These are phyloP conservation scores for Xanthoparmelia taractica DNA, from an alignment of 495 filamentous ascomycete species.

Conservation along the genomic window DNA sequence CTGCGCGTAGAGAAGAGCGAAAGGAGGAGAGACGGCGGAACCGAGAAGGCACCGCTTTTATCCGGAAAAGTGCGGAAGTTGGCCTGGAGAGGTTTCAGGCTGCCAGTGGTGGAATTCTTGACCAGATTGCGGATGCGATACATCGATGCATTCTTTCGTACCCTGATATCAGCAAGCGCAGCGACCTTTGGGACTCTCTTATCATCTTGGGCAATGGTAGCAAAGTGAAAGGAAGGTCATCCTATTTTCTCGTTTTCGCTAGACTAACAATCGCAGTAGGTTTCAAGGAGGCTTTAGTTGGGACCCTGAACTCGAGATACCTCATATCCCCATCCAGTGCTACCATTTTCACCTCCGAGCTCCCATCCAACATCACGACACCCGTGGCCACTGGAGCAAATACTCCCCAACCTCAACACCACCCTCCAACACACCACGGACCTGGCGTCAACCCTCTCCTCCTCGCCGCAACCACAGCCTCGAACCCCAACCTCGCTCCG, in stretches of 20 bases:
- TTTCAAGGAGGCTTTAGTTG: constrained; percentile 79
- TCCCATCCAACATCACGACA: constrained; percentile 83
- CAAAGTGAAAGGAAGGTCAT: constrained; percentile 60
- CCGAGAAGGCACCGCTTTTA: constrained; percentile 34
- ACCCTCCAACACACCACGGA: constrained; percentile 37
- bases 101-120: constrained; percentile 62
- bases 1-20: constrained; percentile 32
- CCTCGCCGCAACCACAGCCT: constrained; percentile 78
- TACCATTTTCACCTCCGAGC: constrained; percentile 94
- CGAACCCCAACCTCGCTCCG: constrained; percentile 41
- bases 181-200: constrained; percentile 81
- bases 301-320: constrained; percentile 71
- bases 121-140: constrained; percentile 71
- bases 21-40: constrained; percentile 34
- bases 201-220: constrained; percentile 85
- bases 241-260: constrained; percentile 2
- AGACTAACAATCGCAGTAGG: constrained; percentile 34
- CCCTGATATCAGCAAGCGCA: constrained; percentile 68
- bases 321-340: constrained; percentile 81
- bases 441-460: constrained; percentile 80
- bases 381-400: constrained; percentile 85
- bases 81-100: constrained; percentile 82
- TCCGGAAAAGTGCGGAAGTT: constrained; percentile 71
- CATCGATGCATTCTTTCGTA: constrained; percentile 73
- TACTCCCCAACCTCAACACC: constrained; percentile 55